Evolutionary conservation across 306 rosid species (phyloP), one percentile per base, ranked within the genome.

Genomic region (Corylus avellana): DNA sequence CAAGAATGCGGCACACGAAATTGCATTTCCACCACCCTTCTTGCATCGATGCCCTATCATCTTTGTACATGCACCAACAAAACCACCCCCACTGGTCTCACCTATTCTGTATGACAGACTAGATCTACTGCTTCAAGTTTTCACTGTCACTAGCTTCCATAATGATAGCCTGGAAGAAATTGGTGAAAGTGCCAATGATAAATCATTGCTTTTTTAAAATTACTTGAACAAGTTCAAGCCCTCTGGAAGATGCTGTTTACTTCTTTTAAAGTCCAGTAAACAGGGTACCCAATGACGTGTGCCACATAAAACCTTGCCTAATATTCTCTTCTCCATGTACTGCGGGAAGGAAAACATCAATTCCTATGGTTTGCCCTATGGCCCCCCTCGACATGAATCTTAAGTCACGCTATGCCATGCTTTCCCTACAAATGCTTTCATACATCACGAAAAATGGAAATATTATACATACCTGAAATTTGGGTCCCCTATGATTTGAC

Each of bases 121-220:
- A 35, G 47, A 17, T 29, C 44, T 12, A 53, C 48, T 27, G 18
- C 61, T 22, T 73, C 27, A 14, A 32, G 59, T 73, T 73, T 73
- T 32, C 16, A 72, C n/a, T 27, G 59, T 73, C 63, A 4, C 22
- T 9, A 22, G 17, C 12, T 53, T 10, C 63, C 58, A 1, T 32
- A 53, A 73, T 51, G 76, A 73, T 73, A 9, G 76, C 39, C 25
- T 14, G 10, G 32, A 29, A 53, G 76, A 72, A 44, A 69, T 69
- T 39, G 20, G 13, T 7, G 54, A 44, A 69, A 46, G 22, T 8
- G 16, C 8, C 53, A 1, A 13, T 18, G 17, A 39, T 44, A 20
- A 46, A 39, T 59, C 17, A 25, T 5, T 25, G 66, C 13, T 10
- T 42, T 42, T 42, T 42, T 5, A 42, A 1, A 42, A 42, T 6